A percentile compares a stretch with the other conserved stretches of the same genome.
These are phyloP conservation scores for Neocatenulostroma microsporum DNA, from an alignment of 2,329 filamentous ascomycete species.

Conservation along the genomic window DNA sequence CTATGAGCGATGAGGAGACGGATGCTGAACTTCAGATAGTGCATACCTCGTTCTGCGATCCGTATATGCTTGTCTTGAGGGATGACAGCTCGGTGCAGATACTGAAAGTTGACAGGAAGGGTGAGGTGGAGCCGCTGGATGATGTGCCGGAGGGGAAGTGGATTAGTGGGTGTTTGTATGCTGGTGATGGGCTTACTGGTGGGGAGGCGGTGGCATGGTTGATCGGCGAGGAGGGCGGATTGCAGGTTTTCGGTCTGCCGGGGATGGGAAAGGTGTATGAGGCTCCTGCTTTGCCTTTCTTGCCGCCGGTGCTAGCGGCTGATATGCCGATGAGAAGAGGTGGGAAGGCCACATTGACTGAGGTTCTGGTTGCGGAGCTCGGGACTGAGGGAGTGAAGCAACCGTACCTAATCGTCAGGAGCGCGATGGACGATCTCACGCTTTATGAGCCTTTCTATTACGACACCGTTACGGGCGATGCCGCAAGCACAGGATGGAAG, in stretches of 20 bases:
- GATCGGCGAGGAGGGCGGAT: constrained; percentile 63
- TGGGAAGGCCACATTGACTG: constrained; percentile 64
- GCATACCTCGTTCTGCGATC: constrained; percentile 76
- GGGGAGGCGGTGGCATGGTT: constrained; percentile 69
- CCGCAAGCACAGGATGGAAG: neutral
- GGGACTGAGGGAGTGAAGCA: constrained; percentile 63
- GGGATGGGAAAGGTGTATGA: constrained; percentile 66
- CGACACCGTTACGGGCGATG: constrained; percentile 9
- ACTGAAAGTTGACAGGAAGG: constrained; percentile 55
- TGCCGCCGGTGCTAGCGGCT: constrained; percentile 66
- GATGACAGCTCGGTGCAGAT: constrained; percentile 77
- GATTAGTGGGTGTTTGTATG: constrained; percentile 76
- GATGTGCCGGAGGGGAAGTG: constrained; percentile 54
- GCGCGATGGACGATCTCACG: constrained; percentile 70
- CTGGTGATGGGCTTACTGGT: constrained; percentile 47
- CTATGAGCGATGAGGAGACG: constrained; percentile 85
- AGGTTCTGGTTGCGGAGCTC: constrained; percentile 76
- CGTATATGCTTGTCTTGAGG: constrained; percentile 72
- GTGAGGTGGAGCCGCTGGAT: constrained; percentile 56
- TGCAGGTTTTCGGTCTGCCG: constrained; percentile 67
- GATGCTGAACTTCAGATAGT: constrained; percentile 71
- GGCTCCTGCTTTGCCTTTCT: constrained; percentile 67
- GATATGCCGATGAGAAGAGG: constrained; percentile 64
- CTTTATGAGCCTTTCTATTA: constrained; percentile 73
- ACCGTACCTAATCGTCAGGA: constrained; percentile 76